Evolutionary conservation across 2,329 filamentous ascomycete genomes (phyloP).

Genomic region (Colletotrichum tofieldiae): DNA sequence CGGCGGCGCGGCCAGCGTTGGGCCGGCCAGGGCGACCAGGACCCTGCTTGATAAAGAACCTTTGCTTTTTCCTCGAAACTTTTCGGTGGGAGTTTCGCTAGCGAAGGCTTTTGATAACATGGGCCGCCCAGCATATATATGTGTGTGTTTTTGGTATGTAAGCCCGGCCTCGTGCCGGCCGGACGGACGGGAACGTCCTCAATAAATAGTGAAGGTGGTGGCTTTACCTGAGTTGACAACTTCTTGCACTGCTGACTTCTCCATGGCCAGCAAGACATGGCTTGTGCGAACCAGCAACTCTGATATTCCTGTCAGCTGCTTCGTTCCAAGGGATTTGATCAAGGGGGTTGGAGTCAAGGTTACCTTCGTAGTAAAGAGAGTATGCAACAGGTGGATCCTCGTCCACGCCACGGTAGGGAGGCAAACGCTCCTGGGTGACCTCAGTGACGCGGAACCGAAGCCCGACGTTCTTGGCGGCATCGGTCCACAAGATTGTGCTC

Average conservation of each 20-base stretch:
- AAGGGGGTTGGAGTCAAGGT: slow-evolving; percentile 43
- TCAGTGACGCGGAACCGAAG: slow-evolving; percentile 74
- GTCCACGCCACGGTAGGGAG: slow-evolving; percentile 70
- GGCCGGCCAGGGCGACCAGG: neutral
- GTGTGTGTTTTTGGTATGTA: neutral
- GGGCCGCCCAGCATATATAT: neutral
- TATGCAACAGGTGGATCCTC: slow-evolving; percentile 80
- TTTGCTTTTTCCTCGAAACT: slow-evolving; percentile 4
- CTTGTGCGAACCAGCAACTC: slow-evolving; percentile 78
- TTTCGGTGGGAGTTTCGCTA: neutral
- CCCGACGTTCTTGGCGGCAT: slow-evolving; percentile 74
- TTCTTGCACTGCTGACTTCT: slow-evolving; percentile 75
- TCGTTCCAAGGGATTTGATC: neutral
- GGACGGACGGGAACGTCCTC: slow-evolving; percentile 47
- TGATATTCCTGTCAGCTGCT: slow-evolving; percentile 53
- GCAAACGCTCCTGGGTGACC: slow-evolving; percentile 57
- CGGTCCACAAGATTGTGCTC: slow-evolving; percentile 76
- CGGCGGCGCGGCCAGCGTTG: slow-evolving; percentile 1
- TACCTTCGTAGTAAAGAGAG: slow-evolving; percentile 81
- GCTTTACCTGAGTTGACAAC: slow-evolving; percentile 75
- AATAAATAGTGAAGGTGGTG: slow-evolving; percentile 72
- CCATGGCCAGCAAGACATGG: slow-evolving; percentile 75
- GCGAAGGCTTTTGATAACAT: slow-evolving; percentile 6
- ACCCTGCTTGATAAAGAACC: slow-evolving; percentile 1
- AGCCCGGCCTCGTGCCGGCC: slow-evolving; percentile 15